These are phyloP conservation scores for Auriscalpium microsporum DNA, from an alignment of 768 basidiomycete genomes.

Conservation along the genomic window DNA sequence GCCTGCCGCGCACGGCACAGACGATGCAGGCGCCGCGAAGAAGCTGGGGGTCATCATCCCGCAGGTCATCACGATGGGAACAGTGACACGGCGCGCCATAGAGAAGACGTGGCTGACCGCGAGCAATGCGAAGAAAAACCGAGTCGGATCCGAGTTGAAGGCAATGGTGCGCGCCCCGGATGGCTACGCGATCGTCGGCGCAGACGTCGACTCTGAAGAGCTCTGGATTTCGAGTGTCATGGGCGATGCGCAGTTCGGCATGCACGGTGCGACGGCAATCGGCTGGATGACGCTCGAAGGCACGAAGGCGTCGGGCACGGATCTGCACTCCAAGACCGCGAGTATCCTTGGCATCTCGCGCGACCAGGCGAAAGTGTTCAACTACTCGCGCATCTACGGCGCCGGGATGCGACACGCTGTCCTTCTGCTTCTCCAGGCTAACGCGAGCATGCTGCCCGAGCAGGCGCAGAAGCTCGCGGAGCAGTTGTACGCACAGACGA, in stretches of 20 bases:
- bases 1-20: neutral
- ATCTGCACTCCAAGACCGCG: constrained; percentile 95
- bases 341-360: constrained; percentile 86
- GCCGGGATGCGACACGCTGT: constrained; percentile 94
- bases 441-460: constrained; percentile 67
- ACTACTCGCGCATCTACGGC: constrained; percentile 98
- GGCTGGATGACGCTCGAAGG: constrained; percentile 99
- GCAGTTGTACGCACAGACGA: constrained; percentile 85
- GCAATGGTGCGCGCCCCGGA: constrained; percentile 93
- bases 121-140: constrained; percentile 94
- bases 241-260: constrained; percentile 96
- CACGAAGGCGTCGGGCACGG: constrained; percentile 89
- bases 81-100: constrained; percentile 93
- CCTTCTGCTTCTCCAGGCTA: constrained; percentile 78
- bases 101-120: constrained; percentile 99
- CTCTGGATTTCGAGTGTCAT: constrained; percentile 98
- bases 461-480: constrained; percentile 75
- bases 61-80: constrained; percentile 97
- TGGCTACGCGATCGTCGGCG: constrained; percentile 92
- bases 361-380: constrained; percentile 96
- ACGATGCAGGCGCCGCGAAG: constrained; percentile 20
- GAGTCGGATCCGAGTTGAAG: constrained; percentile 97
- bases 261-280: constrained; percentile 93
- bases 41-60: constrained; percentile 92
- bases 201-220: constrained; percentile 98